A percentile compares a stretch with the other conserved stretches of the same genome.
These are phyloP conservation scores for Sarocladiaceae sp. DNA, from an alignment of 2,329 filamentous ascomycete species.

Conservation along the genomic window DNA sequence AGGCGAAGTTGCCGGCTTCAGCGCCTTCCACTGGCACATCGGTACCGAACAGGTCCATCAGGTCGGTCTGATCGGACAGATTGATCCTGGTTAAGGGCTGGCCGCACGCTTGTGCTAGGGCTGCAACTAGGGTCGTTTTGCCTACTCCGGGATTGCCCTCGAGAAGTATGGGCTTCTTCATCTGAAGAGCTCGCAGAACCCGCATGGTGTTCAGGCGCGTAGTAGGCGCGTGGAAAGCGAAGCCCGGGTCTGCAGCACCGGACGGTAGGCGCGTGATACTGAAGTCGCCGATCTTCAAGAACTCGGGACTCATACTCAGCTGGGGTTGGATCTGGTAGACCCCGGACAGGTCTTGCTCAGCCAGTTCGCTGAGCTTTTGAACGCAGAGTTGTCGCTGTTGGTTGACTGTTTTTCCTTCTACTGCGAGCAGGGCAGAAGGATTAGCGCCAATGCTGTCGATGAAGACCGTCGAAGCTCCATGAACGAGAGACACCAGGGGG, in stretches of 20 bases:
- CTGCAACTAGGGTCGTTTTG: slow-evolving; percentile 88
- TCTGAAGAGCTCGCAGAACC: slow-evolving; percentile 80
- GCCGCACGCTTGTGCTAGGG: slow-evolving; percentile 73
- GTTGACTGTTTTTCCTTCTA: slow-evolving; percentile 61
- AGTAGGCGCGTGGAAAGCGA: slow-evolving; percentile 79
- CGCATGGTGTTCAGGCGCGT: slow-evolving; percentile 87
- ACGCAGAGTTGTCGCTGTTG: slow-evolving; percentile 70
- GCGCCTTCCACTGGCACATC: slow-evolving; percentile 95
- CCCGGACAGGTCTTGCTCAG: slow-evolving; percentile 53
- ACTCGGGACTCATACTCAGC: slow-evolving; percentile 44
- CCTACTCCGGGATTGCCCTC: slow-evolving; percentile 98
- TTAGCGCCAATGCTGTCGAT: slow-evolving; percentile 94
- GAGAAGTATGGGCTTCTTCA: slow-evolving; percentile 84
- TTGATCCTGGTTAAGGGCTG: slow-evolving; percentile 89
- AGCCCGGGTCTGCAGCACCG: slow-evolving; percentile 25
- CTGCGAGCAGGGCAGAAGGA: slow-evolving; percentile 77
- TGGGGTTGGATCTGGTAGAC: slow-evolving; percentile 60
- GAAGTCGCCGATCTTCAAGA: slow-evolving; percentile 68
- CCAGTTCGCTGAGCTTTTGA: slow-evolving; percentile 60
- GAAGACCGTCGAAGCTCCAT: slow-evolving; percentile 92
- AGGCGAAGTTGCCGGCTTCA: slow-evolving; percentile 82
- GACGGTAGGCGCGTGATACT: slow-evolving; percentile 48
- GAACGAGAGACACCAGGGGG: slow-evolving; percentile 48
- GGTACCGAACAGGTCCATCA: slow-evolving; percentile 96
- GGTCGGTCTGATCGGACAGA: slow-evolving; percentile 91